These are phyloP conservation scores for Lotmaria passim DNA, from an alignment of 208 protist genomes.

Conservation along the genomic window DNA sequence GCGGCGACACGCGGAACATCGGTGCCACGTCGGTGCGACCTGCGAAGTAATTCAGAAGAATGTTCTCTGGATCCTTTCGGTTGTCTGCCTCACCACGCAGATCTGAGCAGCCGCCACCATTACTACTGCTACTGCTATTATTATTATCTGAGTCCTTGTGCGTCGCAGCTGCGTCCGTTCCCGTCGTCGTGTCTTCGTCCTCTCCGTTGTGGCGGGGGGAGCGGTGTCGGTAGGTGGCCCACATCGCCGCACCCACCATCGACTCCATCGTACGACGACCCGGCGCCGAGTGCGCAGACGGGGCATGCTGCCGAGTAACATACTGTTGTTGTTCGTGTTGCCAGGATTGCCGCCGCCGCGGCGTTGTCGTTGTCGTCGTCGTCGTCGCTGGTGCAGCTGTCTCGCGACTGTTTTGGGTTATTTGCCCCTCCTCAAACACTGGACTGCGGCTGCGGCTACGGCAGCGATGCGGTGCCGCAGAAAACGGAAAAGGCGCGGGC, in stretches of 20 bases:
- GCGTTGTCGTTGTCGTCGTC: not conserved
- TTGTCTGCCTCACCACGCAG: too few species aligned
- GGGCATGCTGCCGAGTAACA: not conserved
- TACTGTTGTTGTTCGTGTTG: not conserved
- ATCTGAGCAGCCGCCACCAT: too few species aligned
- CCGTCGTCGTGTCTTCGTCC: not conserved
- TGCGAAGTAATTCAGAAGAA: slow-evolving; percentile 31
- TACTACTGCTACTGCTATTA: too few species aligned
- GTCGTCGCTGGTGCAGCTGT: too few species aligned
- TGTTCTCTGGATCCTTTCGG: slow-evolving; percentile 13
- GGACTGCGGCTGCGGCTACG: slow-evolving; percentile 9
- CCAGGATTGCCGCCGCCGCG: not conserved
- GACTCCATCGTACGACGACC: slow-evolving; percentile 14
- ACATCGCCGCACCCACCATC: slow-evolving; percentile 26
- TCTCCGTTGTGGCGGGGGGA: not conserved
- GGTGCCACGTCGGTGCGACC: not conserved
- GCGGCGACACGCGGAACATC: not conserved
- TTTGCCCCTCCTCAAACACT: too few species aligned
- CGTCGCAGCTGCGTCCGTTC: not conserved
- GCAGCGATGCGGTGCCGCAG: not conserved
- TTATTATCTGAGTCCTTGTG: too few species aligned
- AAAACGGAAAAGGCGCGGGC: slow-evolving; percentile 19
- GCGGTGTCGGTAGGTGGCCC: slow-evolving; percentile 16
- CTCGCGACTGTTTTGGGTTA: too few species aligned
- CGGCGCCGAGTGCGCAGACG: not conserved